phyloP scores from a whole-genome alignment of 108 stramenopile genomes.

The Hondaea fermentalgiana region DNA sequence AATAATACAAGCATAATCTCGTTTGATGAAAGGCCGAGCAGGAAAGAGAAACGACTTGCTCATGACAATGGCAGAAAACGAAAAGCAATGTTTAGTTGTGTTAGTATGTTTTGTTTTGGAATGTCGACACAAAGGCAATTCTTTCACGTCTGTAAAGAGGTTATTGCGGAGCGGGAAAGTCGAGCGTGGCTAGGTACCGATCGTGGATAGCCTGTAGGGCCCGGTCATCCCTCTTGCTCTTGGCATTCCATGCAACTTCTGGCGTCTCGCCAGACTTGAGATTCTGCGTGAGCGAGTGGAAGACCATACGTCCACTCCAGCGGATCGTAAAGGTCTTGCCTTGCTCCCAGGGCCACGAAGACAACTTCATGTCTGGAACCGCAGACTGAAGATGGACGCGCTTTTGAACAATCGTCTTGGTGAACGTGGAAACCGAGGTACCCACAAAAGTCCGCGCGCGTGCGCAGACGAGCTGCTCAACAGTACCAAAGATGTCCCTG shows the following conservation, averaged over 20 bases:
- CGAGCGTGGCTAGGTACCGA: no score
- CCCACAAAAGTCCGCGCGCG: background rate
- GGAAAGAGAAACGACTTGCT: no score
- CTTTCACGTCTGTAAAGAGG: no score
- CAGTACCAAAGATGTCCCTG: background rate
- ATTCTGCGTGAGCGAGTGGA: background rate
- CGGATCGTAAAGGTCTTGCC: background rate
- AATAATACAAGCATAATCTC: no score
- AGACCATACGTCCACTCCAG: background rate
- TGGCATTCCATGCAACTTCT: background rate
- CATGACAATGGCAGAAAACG: no score
- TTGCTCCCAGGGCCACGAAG: background rate
- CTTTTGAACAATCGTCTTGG: background rate
- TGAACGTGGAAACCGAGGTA: background rate
- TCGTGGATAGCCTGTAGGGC: no score
- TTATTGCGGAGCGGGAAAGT: no score
- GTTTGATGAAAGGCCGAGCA: no score
- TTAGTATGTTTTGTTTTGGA: no score
- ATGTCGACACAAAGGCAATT: no score
- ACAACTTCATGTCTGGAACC: background rate
- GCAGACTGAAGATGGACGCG: background rate
- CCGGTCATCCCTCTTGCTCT: no score
- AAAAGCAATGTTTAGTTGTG: no score
- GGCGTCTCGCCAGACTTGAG: background rate
- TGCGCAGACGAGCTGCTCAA: conserved; percentile 9